Base-by-base conservation (phyloP, 192 early-diverging fungal species). In the Coemansia sp. region DNA sequence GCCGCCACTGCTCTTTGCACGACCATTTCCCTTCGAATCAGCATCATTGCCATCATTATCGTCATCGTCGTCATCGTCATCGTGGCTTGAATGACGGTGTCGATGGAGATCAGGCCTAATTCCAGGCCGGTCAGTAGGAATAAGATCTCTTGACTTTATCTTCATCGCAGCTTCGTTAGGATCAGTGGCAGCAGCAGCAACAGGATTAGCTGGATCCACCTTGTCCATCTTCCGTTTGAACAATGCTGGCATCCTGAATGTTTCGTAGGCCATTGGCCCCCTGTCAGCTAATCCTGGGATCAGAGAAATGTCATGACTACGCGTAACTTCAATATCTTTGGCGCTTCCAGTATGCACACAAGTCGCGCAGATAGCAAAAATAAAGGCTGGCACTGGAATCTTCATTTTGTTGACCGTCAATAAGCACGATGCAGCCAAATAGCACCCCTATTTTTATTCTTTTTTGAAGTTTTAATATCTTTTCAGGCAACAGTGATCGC, bases 141-240 rank as follows among this genome's bases (percentile, higher is more conserved):
- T 54, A 50, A 79, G 64, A 53, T 79, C 76, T 30, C 64, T 54
- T 28, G 71, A 70, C 57, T 67, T 73, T 28, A 79, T 79, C 54
- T 64, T 73, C 61, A 79, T 73, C 1, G 76, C 76, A 10, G 76
- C 76, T 34, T 73, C 70, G 30, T 79, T 79, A 0, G 76, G 76
- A 41, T 79, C 76, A 19, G 64, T 69, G 6, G 76, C 76, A 24
- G 76, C 76, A n/a, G 76, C 76, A 16, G 76, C 76, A 5, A 79
- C 76, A 7, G 76, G 76, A 48, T 79, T 73, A 3, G 70, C 76
- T 7, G 76, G 71, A 30, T 79, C 76, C 30, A 73, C 71, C 24
- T 52, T 50, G 4, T 62, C 63, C 41, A 52, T 24, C 50, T 69
- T 72, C n/a, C 70, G 57, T 55, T 62, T 65, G 56, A 58, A 44